Evolutionary conservation across 331 rosid species (phyloP), one percentile per base, ranked within the genome.

Genomic region (Quercus tomentella): DNA sequence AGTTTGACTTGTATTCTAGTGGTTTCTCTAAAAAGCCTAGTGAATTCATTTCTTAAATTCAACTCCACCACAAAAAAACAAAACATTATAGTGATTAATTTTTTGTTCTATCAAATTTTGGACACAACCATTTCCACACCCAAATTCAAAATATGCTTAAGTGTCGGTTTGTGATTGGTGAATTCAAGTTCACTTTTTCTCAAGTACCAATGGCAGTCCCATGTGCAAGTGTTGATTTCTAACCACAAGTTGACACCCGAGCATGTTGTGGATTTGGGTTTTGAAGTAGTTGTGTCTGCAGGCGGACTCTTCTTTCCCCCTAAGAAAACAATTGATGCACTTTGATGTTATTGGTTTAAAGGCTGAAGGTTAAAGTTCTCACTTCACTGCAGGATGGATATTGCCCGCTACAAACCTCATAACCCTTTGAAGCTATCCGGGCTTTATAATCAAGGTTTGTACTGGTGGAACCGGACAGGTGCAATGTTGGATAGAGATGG

Each of bases 371-470:
- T 76, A 26, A 41, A 54, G 41, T 76, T 72, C 26, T 23, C 68
- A 22, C 23, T 60, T 26, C 82, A 61, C 60, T 80, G 92, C 97
- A 93, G 97, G 89, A 93, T 91, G 97, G 99, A 95, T 85, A 76
- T 95, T 89, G 93, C 97, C 43, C 91, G 95, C 33, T 91, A 93
- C 92, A 92, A 88, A 41, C 86, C 88, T 30, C 80, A 82, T 76
- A 72, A 88, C 61, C 76, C 77, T 81, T 80, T 70, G 52, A 91
- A 83, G 74, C 61, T 49, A 57, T 86, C 91, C 28, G 86, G 88
- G 72, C 45, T 31, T 49, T 77, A 75, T 77, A 72, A 37, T 82
- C 83, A 73, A 52, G 88, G 89, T 57, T 84, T 85, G 77, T 81
- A 77, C 79, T 69, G 84, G 82, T 77, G 84, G 88, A 91, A 84